Base-by-base conservation (phyloP, 2,329 filamentous ascomycete species). In the Fusarium humuli region DNA sequence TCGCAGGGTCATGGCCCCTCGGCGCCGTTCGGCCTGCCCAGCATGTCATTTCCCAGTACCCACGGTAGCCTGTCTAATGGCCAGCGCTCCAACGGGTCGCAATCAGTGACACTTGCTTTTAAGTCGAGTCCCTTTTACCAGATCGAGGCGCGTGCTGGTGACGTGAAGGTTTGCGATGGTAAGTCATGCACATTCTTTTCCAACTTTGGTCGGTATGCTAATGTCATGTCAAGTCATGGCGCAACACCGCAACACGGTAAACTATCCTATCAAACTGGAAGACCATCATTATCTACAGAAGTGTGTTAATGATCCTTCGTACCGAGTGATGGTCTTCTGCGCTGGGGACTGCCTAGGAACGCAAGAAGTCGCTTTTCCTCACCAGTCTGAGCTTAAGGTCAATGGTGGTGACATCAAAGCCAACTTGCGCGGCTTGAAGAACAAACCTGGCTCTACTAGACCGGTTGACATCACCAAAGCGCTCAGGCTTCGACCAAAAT, bases 381-480 rank as follows among this genome's bases (percentile, higher is more conserved):
- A 95, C 73, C 94, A 98, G 81, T 92, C 96, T 32, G 96, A 99
- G 78, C 86, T 99, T 61, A 95, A 94, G 77, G 89, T 97, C 59
- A 99, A 99, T 74, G 87, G 90, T 12, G 92, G 92, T 34, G 94
- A 98, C 61, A 87, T 98, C 72, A 96, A 95, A 79, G 91, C 92
- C n/a, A 99, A 98, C 78, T 86, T 97, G 72, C 92, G 96, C 72
- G 96, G 96, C 7, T 81, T 99, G 67, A 99, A 99, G 81, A 98
- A 97, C 79, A 97, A 96, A 79, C 93, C 95, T 9, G 96, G 96
- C 23, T 97, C 96, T 46, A 99, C 96, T 42, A 90, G 94, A 75
- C 96, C 96, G 10, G 94, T 93, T 48, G 96, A 99, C 80, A 92
- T 99, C 67, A 99, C 96, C 10, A 84, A 87, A 70, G 86, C 89